phyloP scores from a whole-genome alignment of 2,329 filamentous ascomycete species.

The Plenodomus tracheiphilus region DNA sequence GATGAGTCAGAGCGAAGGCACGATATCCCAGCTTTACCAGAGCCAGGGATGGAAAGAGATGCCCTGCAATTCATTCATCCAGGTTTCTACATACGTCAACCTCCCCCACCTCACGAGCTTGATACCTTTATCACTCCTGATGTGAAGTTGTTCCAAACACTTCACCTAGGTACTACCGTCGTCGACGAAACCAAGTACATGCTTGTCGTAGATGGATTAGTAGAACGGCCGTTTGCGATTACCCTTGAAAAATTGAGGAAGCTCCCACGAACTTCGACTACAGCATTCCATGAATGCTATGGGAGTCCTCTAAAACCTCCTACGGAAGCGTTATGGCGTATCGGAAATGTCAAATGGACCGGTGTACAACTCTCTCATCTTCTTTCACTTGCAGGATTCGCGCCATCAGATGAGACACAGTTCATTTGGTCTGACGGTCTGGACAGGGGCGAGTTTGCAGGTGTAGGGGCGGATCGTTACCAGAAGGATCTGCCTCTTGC shows the following conservation, averaged over 20 bases:
- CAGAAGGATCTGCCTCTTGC: constrained; percentile 37
- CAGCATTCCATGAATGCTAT: constrained; percentile 44
- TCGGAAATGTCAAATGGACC: constrained; percentile 44
- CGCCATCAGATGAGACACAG: constrained; percentile 1
- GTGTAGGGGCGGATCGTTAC: constrained; percentile 30
- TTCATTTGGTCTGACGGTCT: constrained; percentile 38
- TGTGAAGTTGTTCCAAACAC: constrained; percentile 40
- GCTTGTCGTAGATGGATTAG: constrained; percentile 38
- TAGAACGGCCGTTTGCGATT: constrained; percentile 30
- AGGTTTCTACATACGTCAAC: constrained; percentile 26
- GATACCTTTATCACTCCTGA: constrained; percentile 27
- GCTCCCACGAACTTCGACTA: constrained; percentile 29
- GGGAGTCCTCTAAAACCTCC: constrained; percentile 39
- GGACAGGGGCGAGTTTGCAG: constrained; percentile 30
- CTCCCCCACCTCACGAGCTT: constrained; percentile 33
- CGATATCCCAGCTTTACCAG: too few species aligned
- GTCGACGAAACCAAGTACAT: constrained; percentile 32
- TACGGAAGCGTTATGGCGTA: constrained; percentile 29
- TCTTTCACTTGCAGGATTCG: constrained; percentile 20
- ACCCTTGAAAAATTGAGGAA: constrained; percentile 27
- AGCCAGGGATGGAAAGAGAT: constrained; percentile 1
- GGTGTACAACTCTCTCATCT: constrained; percentile 33
- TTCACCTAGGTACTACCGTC: constrained; percentile 41
- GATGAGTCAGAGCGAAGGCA: too few species aligned
- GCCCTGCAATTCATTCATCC: constrained; percentile 9